These are phyloP conservation scores for Suillus subaureus DNA, from an alignment of 768 basidiomycete genomes.

Conservation along the genomic window DNA sequence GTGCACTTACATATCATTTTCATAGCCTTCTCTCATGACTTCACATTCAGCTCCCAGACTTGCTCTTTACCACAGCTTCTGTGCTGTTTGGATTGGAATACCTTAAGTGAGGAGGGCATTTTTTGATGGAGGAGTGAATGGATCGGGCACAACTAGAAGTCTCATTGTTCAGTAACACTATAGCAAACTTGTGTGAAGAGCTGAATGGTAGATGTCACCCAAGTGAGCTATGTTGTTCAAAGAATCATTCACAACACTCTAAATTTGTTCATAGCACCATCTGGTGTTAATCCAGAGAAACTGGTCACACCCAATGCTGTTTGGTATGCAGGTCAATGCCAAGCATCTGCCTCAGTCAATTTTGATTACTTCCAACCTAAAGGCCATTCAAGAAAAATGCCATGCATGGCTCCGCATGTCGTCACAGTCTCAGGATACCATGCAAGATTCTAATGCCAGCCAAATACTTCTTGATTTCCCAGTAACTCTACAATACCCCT, in stretches of 20 bases:
- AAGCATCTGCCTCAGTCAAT: neutral
- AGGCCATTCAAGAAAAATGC: neutral
- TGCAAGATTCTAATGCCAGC: neutral
- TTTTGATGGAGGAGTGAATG: neutral
- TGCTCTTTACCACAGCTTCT: neutral
- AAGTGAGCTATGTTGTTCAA: slow-evolving; percentile 20
- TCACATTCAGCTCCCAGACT: neutral
- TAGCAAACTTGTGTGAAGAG: neutral
- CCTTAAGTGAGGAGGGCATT: no score
- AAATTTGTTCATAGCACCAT: neutral
- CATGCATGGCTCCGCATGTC: neutral
- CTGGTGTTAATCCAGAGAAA: neutral
- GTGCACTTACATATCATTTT: no score
- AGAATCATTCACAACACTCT: neutral
- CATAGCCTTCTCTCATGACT: no score
- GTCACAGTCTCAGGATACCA: neutral
- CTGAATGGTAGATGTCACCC: neutral
- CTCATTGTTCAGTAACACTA: neutral
- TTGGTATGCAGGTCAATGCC: neutral
- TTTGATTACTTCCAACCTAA: neutral
- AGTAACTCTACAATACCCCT: neutral
- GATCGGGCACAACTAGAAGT: neutral
- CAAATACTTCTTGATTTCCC: neutral
- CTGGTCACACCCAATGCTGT: neutral
- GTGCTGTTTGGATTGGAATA: neutral